Percentiles rank a stretch among this genome's conserved stretches.
Conservation (phyloP, 169 alveolate genomes). For the Cryptosporidium sp. region DNA sequence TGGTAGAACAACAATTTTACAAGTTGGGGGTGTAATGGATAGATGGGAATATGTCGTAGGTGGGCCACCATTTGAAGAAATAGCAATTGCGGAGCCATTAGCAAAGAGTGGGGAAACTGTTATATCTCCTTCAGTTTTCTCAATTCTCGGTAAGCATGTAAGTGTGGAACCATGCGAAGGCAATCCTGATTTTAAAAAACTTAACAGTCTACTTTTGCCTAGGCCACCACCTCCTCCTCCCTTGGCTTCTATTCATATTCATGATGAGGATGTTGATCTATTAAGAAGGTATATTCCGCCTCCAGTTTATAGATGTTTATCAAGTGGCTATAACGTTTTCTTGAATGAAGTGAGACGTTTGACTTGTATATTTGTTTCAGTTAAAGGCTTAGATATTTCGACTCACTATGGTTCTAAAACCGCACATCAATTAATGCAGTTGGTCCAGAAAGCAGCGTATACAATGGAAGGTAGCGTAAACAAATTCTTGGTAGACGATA, state of each 20-base stretch:
- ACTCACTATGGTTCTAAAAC: conserved; percentile 78
- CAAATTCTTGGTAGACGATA: conserved; percentile 86
- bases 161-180: conserved; percentile 73
- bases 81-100: conserved; percentile 83
- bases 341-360: conserved; percentile 85
- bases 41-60: conserved; percentile 83
- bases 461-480: conserved; percentile 85
- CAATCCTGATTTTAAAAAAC: conserved; percentile 71
- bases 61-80: conserved; percentile 86
- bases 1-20: conserved; percentile 83
- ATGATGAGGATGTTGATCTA: conserved; percentile 76
- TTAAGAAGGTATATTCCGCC: conserved; percentile 83
- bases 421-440: conserved; percentile 79
- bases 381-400: conserved; percentile 81
- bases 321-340: conserved; percentile 83
- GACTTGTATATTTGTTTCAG: conserved; percentile 84
- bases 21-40: conserved; percentile 85
- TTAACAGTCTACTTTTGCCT: conserved; percentile 28
- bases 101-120: conserved; percentile 87
- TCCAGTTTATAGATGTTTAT: conserved; percentile 81
- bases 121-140: conserved; percentile 79
- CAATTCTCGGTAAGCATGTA: conserved; percentile 62
- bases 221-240: conserved; percentile 76
- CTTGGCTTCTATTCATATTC: conserved; percentile 73
- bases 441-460: conserved; percentile 80